Evolutionary conservation across 176 grass and related monocot species (phyloP), one percentile per base, ranked within the genome.

Genomic region (Zizania latifolia): DNA sequence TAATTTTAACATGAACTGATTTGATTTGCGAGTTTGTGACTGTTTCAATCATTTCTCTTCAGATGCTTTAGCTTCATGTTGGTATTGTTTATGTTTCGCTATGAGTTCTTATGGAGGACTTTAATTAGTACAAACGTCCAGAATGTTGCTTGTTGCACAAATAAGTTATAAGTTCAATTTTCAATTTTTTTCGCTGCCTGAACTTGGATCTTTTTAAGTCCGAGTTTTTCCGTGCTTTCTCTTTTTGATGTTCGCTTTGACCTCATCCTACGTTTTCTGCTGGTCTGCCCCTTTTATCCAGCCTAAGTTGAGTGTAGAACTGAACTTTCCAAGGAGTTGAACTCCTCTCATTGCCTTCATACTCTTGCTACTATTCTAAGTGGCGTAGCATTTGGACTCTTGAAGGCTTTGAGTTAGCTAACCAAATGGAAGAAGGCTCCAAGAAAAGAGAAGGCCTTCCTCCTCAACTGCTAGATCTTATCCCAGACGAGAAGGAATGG

Each of bases 391-490:
- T 43, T 68, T 79, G 61, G 61, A 78, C 62, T 83, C 69, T 37
- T 36, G 54, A 30, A 65, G 71, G n/a, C 32, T 29, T 46, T 44
- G 79, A 77, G 45, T 63, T 63, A 43, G 80, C 70, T 77, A 64
- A 50, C 58, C 23, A 29, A 40, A 94, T 99, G 92, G 87, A 84
- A 87, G 82, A 87, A 80, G 36, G 80, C 45, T 72, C 68, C 29
- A 65, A 86, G 71, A 80, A 33, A 58, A 79, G 65, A 77, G 78
- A 72, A 65, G 59, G 13, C 33, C 50, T 64, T 71, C 81, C 84
- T 17, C 89, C 92, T 14, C 87, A 60, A 60, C 83, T 99, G 53
- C 87, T 99, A 6, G 72, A 99, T 89, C 82, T 99, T 46, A 99
- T 94, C 66, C 77, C 89, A 8, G 86, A 83, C 34, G 92, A 88